phyloP scores from a whole-genome alignment of 768 basidiomycete species.

The Lepiota subincarnata region DNA sequence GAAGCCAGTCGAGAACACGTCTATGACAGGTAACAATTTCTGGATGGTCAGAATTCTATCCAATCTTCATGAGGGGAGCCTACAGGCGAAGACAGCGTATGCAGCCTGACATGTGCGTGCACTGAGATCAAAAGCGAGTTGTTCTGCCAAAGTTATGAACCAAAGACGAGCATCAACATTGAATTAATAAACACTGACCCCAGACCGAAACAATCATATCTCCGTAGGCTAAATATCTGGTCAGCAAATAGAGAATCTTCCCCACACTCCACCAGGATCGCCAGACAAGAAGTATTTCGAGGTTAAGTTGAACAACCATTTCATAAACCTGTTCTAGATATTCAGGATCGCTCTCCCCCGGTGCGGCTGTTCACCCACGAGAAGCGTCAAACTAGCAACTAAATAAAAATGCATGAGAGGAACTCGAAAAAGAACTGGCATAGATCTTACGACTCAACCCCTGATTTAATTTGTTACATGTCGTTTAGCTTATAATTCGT shows the following conservation, averaged over 20 bases:
- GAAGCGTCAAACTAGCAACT: background rate
- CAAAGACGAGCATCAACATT: background rate
- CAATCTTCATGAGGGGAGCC: background rate
- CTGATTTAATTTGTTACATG: background rate
- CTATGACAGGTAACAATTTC: background rate
- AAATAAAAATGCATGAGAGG: no score
- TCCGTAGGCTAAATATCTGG: constrained; percentile 1
- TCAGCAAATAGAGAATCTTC: constrained; percentile 3
- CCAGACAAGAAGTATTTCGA: background rate
- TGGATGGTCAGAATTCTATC: no score
- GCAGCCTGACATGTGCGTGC: background rate
- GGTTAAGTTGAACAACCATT: background rate
- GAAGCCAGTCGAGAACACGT: background rate
- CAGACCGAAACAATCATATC: constrained; percentile 1
- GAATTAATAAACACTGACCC: background rate
- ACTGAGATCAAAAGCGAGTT: background rate
- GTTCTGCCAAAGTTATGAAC: background rate
- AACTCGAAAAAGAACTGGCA: background rate
- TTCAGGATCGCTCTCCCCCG: background rate
- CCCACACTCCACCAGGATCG: background rate
- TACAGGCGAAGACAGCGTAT: constrained; percentile 1
- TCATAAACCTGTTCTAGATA: background rate
- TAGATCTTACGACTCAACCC: background rate
- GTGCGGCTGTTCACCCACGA: background rate
- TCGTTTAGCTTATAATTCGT: background rate